Evolutionary conservation across 2,329 filamentous ascomycete species (phyloP), one percentile per base, ranked within the genome.

Genomic region (Erysiphe pisi): DNA sequence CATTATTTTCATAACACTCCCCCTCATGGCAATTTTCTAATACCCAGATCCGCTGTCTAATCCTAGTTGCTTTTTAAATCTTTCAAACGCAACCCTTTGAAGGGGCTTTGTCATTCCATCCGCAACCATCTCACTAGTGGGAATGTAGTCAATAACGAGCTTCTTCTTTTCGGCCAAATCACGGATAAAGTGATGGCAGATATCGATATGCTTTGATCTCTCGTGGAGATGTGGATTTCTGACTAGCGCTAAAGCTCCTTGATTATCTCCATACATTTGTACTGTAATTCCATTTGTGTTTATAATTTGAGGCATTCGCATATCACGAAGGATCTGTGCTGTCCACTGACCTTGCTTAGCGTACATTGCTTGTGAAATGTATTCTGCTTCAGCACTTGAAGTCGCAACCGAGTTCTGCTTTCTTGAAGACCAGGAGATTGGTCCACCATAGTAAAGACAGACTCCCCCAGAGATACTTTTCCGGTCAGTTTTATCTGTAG

Each of bases 281-380:
- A 63, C n/a, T 20, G 58, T 63, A 12, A 22, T 16, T n/a, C 25
- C 25, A 28, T 63, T 63, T 28, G 16, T 63, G 58, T 28, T n/a
- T 20, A 63, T 63, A 25, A 63, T 22, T 28, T 25, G 11, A n/a
- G 58, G 20, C 18, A 63, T 22, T 28, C 58, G 20, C 25, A 63
- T 11, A 28, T 63, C 58, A 20, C 58, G 12, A n/a, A 63, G 25
- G 18, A 63, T 43, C 65, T 43, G 65, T 16, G 65, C 65, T 70
- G 28, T 36, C 36, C 36, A 70, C n/a, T 36, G 65, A 25, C 65
- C 65, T 31, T 70, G 65, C 36, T 70, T 70, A n/a, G 65, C 20
- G 28, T 70, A 70, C 65, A 70, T 70, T 20, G 65, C 25, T 70
- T 70, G 65, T 8, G 65, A 31, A 16, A 70, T 70, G 65, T 70